Evolutionary conservation across 305 asterid genomes (phyloP).

Genomic region (Fraxinus floribunda): DNA sequence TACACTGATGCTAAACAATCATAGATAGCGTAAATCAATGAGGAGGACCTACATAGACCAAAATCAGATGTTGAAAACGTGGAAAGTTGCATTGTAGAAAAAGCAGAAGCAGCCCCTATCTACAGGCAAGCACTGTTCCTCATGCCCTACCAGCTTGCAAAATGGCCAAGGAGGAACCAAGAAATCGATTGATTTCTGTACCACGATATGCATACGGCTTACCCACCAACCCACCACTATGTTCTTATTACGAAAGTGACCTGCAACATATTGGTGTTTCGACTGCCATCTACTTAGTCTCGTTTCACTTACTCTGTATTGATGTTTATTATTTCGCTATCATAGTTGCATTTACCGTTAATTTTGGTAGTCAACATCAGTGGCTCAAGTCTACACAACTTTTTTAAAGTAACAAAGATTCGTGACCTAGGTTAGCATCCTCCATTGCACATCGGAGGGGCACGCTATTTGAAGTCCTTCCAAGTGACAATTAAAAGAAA

Average conservation of each 20-base stretch:
- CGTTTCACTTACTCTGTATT: neutral
- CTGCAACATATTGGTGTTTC: neutral
- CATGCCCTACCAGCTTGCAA: neutral
- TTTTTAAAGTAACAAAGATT: neutral
- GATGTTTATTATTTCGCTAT: neutral
- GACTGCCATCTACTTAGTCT: neutral
- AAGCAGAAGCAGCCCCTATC: neutral
- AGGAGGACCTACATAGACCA: neutral
- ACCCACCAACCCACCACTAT: neutral
- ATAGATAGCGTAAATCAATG: neutral
- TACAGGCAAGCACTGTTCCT: neutral
- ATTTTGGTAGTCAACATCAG: neutral
- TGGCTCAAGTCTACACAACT: neutral
- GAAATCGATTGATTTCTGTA: neutral
- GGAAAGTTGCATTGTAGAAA: slow-evolving; percentile 24
- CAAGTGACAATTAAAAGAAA: neutral
- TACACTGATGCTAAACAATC: neutral
- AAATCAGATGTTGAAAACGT: slow-evolving; percentile 23
- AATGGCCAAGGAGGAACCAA: neutral
- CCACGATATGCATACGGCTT: neutral
- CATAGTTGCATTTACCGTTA: neutral
- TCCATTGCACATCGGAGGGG: neutral
- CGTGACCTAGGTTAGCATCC: neutral
- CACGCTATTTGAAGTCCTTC: neutral
- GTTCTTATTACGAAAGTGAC: neutral